Evolutionary conservation across 1,284 basidiomycete genomes (phyloP), one percentile per base, ranked within the genome.

Genomic region (Pseudozyma flocculosa): DNA sequence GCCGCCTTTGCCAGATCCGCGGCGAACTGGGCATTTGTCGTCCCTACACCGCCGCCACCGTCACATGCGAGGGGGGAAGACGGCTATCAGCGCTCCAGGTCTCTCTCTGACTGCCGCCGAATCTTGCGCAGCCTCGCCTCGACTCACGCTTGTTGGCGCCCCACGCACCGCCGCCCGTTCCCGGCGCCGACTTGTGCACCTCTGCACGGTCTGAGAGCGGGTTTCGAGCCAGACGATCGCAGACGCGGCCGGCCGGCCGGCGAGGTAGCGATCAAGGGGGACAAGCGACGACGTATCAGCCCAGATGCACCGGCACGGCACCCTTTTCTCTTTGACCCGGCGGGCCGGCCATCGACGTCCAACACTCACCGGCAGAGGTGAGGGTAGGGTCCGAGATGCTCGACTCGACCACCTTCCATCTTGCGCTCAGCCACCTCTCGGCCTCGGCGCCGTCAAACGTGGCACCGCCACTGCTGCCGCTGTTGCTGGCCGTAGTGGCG

Each of bases 61-160:
- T 5, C 18, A 21, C 15, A 17, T n/a, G 4, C 7, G 37, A n/a
- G 4, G 7, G 37, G 7, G 37, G n/a, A n/a, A n/a, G n/a, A n/a
- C n/a, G n/a, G n/a, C n/a, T n/a, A n/a, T n/a, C n/a, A n/a, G n/a
- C n/a, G n/a, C n/a, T n/a, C n/a, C n/a, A n/a, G n/a, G n/a, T n/a
- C n/a, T n/a, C n/a, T n/a, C n/a, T n/a, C n/a, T n/a, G n/a, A n/a
- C n/a, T n/a, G n/a, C n/a, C n/a, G n/a, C n/a, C n/a, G n/a, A n/a
- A 21, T 38, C 17, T 14, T 4, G 37, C 15, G 19, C 15, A 21
- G 4, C 17, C 17, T 21, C 4, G 18, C 17, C 10, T 19, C 39
- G 15, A 61, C 58, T 58, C 22, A 65, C 62, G 61, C 50, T 61
- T 65, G 47, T 65, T 65, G 1, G 62, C 50, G 5, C 58, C 62